Percentiles rank a stretch among this genome's conserved stretches.
Conservation (phyloP, 2,329 filamentous ascomycete species). For the Rhynchosporium agropyri region DNA sequence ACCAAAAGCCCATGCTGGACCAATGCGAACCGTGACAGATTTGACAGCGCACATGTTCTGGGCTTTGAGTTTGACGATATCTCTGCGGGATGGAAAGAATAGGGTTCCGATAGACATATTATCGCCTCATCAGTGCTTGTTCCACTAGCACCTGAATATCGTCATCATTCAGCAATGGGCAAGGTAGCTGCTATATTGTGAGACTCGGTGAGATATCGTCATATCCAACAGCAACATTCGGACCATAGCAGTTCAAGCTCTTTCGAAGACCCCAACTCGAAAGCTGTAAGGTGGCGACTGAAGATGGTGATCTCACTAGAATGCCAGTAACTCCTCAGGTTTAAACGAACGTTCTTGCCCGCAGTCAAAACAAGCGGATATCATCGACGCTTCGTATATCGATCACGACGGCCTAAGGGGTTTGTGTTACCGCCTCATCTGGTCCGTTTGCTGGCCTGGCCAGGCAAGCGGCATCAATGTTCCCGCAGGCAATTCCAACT, state of each 20-base stretch:
- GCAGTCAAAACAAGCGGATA: not conserved
- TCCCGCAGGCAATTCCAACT: not conserved
- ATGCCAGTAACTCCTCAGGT: too few relatives aligned
- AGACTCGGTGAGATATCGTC: not conserved
- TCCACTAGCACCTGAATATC: not conserved
- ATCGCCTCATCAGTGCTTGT: conserved; percentile 1
- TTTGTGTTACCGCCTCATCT: not conserved
- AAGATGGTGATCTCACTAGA: too few relatives aligned
- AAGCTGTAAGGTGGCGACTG: too few relatives aligned
- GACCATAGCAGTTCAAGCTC: not conserved
- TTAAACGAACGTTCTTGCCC: not conserved
- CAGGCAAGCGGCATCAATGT: not conserved
- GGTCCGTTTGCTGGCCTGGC: conserved; percentile 5
- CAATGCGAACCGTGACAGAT: not conserved
- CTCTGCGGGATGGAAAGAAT: too few relatives aligned
- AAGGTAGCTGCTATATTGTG: not conserved
- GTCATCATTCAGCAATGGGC: conserved; percentile 2
- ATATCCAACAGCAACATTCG: not conserved
- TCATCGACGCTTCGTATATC: not conserved
- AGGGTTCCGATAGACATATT: conserved; percentile 6
- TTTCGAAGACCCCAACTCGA: too few relatives aligned
- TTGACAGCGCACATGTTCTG: not conserved
- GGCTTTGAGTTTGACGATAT: not conserved
- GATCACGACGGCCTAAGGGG: not conserved
- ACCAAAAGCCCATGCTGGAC: not conserved